Base-by-base conservation (phyloP, 345 rosid species). In the Noccaea bulbosa region DNA sequence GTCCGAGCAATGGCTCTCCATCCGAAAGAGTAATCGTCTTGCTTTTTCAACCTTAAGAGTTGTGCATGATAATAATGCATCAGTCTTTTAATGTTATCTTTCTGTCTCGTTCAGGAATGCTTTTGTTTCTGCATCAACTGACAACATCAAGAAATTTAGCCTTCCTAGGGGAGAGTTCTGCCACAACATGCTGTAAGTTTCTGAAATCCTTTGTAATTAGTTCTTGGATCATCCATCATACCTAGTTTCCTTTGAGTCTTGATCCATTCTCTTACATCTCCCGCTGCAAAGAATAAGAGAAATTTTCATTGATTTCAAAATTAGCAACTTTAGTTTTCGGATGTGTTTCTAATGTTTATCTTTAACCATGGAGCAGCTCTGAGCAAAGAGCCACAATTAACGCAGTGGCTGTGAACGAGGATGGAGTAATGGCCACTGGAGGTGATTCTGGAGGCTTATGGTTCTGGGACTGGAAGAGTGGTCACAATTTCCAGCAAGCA, bases 391-490 rank as follows among this genome's bases (percentile, higher is more conserved):
- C 96, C 38, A 91, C 90, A 74, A 89, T 94, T 5, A 91, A 94
- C 44, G 78, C 99, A 71, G 86, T 88, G 98, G 93, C 99, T 38
- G 84, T 94, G 44, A 91, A 89, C 34, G 89, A 94, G 68, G 99
- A 94, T 11, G 99, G 99, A 34, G 97, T 94, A 22, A 73, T 89
- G 90, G 98, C 79, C 57, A 89, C 99, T n/a, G 99, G 99, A 89
- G 99, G 99, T 70, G 90, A 91, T 73, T 91, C 88, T 24, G 95
- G 96, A 47, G 81, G 96, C 63, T 16, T 93, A 68, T 91, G 97
- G 95, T 93, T 89, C 80, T 91, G 95, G 97, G 98, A 91, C 69
- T 93, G 93, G 97, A 91, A 76, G 80, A 91, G 97, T 17, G 97
- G 91, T 67, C 97, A 93, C 79, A 86, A 77, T 77, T 91, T 93